phyloP scores from a whole-genome alignment of 1,284 basidiomycete genomes.

The Cryptococcus sp. region DNA sequence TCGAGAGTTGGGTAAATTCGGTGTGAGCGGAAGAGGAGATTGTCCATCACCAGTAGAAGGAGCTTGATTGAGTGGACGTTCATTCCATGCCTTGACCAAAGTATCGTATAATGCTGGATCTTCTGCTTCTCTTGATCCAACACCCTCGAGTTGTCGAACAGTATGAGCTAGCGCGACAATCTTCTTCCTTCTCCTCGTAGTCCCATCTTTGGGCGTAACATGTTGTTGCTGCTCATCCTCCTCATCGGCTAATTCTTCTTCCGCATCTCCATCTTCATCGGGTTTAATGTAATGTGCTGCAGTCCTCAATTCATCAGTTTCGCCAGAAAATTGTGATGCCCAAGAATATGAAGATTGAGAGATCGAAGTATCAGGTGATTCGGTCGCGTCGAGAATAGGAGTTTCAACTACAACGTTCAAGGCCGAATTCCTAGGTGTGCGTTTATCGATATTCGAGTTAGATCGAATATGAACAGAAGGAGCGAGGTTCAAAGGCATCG shows the following conservation, averaged over 20 bases:
- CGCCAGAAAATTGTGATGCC: constrained; percentile 33
- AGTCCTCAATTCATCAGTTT: constrained; percentile 26
- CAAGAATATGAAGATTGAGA: constrained; percentile 31
- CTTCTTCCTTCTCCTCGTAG: constrained; percentile 18
- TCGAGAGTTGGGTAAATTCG: neutral
- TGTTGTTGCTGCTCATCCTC: constrained; percentile 4
- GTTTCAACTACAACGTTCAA: constrained; percentile 6
- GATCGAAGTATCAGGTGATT: constrained; percentile 6
- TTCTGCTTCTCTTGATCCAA: constrained; percentile 26
- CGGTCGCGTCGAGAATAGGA: neutral
- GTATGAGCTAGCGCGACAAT: constrained; percentile 34
- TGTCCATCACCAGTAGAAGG: neutral
- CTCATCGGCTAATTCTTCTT: constrained; percentile 1
- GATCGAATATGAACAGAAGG: neutral
- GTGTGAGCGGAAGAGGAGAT: neutral
- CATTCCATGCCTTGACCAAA: constrained; percentile 29
- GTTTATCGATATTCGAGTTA: neutral
- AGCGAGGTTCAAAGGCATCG: neutral
- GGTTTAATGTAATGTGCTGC: constrained; percentile 26
- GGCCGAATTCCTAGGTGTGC: neutral
- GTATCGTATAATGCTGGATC: constrained; percentile 26
- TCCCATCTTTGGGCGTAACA: constrained; percentile 18
- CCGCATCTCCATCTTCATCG: neutral
- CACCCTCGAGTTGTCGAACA: constrained; percentile 30
- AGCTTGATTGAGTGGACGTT: constrained; percentile 11